A percentile compares a stretch with the other conserved stretches of the same genome.
Conservation (phyloP, 805 yeast genomes). For the Hanseniaspora lachancei region DNA sequence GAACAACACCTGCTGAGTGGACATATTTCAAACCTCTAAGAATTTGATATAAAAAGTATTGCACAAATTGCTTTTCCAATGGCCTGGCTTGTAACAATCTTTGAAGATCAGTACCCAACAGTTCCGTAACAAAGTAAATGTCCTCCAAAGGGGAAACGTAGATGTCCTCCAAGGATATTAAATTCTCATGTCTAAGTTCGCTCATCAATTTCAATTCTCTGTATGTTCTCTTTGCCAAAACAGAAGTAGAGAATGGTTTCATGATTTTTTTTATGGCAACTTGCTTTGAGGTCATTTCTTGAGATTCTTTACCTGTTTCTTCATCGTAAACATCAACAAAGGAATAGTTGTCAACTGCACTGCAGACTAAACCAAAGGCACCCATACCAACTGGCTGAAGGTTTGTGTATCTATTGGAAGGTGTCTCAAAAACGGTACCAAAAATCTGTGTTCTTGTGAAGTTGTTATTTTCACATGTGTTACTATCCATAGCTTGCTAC, state of each 20-base stretch:
- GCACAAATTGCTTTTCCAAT: slow-evolving; percentile 88
- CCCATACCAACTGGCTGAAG: slow-evolving; percentile 99
- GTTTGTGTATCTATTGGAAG: slow-evolving; percentile 67
- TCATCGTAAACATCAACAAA: slow-evolving; percentile 1
- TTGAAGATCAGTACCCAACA: slow-evolving; percentile 93
- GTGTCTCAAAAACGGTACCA: slow-evolving; percentile 89
- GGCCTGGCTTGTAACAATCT: slow-evolving; percentile 85
- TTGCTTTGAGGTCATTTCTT: slow-evolving; percentile 59
- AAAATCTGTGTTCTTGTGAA: slow-evolving; percentile 70
- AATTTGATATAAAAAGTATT: slow-evolving; percentile 90
- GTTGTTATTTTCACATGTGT: slow-evolving; percentile 23
- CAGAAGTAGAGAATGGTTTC: slow-evolving; percentile 93
- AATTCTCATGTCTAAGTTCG: slow-evolving; percentile 86
- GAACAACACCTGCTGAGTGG: slow-evolving; percentile 85
- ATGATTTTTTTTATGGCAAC: slow-evolving; percentile 96
- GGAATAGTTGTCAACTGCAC: slow-evolving; percentile 64
- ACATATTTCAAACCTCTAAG: slow-evolving; percentile 79
- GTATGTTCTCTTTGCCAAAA: slow-evolving; percentile 89
- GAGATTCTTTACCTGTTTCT: not conserved
- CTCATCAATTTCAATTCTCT: slow-evolving; percentile 87
- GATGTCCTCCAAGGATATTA: slow-evolving; percentile 84
- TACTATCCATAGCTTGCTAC: not conserved
- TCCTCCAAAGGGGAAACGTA: slow-evolving; percentile 91
- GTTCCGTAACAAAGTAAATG: slow-evolving; percentile 88
- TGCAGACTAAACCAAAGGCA: slow-evolving; percentile 94